A percentile compares a stretch with the other conserved stretches of the same genome.
These are phyloP conservation scores for Fraxinus pennsylvanica DNA, from an alignment of 257 asterid genomes.

Conservation along the genomic window DNA sequence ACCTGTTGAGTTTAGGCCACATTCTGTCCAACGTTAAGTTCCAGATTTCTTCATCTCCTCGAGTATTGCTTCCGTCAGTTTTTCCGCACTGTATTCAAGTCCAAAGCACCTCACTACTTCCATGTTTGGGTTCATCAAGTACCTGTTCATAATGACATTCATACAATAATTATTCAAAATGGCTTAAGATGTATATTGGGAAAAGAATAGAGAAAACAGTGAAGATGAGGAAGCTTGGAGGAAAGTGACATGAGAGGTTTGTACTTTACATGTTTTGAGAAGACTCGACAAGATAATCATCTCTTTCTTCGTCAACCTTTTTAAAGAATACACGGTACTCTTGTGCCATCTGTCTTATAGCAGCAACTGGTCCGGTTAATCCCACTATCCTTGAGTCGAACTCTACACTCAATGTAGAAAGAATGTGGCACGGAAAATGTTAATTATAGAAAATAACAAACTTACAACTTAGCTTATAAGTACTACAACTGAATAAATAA, in stretches of 20 bases:
- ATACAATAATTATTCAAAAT: neutral
- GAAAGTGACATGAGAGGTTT: neutral
- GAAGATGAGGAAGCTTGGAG: too few species aligned
- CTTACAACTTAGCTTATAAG: neutral
- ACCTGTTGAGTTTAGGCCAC: neutral
- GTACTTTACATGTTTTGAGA: slow-evolving; percentile 74
- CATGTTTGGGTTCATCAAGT: slow-evolving; percentile 79
- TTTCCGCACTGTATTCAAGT: slow-evolving; percentile 66
- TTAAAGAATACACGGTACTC: slow-evolving; percentile 82
- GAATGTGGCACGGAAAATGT: neutral
- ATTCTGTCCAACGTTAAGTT: slow-evolving; percentile 16
- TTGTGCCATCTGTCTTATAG: slow-evolving; percentile 91
- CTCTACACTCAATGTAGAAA: slow-evolving; percentile 49
- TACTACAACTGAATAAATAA: neutral
- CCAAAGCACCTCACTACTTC: slow-evolving; percentile 80
- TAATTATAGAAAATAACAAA: slow-evolving; percentile 6
- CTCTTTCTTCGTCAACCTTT: slow-evolving; percentile 83
- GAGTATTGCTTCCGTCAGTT: slow-evolving; percentile 58
- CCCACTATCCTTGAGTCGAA: slow-evolving; percentile 76
- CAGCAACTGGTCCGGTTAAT: slow-evolving; percentile 73
- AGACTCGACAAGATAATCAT: slow-evolving; percentile 83
- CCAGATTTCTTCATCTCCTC: slow-evolving; percentile 55
- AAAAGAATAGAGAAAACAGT: too few species aligned
- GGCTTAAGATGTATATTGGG: neutral
- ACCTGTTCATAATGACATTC: slow-evolving; percentile 48